Evolutionary conservation across 495 filamentous ascomycete species (phyloP).

Genomic region (Trypethelium eluteriae): DNA sequence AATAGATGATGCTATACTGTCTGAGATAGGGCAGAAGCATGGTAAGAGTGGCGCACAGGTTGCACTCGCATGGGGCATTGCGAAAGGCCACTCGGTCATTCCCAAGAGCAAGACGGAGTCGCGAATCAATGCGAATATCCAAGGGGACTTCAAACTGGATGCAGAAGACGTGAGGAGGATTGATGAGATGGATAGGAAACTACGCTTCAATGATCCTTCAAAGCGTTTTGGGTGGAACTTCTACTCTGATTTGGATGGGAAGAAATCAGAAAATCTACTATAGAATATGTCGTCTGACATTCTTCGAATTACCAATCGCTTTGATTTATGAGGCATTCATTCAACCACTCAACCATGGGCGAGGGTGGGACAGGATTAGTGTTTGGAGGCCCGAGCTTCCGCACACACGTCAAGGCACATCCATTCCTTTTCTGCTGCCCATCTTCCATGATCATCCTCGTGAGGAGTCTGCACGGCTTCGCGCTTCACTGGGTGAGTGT

Average conservation of each 20-base stretch:
- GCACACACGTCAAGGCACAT: background rate
- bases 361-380: background rate
- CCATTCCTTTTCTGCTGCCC: background rate
- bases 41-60: constrained; percentile 55
- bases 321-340: too few species aligned
- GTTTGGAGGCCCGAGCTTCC: background rate
- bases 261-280: constrained; percentile 27
- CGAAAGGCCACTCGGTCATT: constrained; percentile 55
- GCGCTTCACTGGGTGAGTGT: too few species aligned
- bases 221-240: constrained; percentile 50
- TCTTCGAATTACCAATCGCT: too few species aligned
- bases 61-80: constrained; percentile 60
- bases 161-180: constrained; percentile 49
- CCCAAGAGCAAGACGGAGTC: constrained; percentile 51
- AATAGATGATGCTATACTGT: constrained; percentile 54
- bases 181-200: constrained; percentile 46
- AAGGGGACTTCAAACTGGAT: constrained; percentile 52
- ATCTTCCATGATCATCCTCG: background rate
- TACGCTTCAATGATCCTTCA: constrained; percentile 54
- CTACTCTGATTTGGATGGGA: constrained; percentile 57
- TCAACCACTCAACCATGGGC: background rate
- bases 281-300: background rate
- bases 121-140: constrained; percentile 50
- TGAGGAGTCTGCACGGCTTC: background rate
- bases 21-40: constrained; percentile 55